A percentile compares a stretch with the other conserved stretches of the same genome.
phyloP scores from a whole-genome alignment of 116 monocot genomes.

The Phalaenopsis hybrid region DNA sequence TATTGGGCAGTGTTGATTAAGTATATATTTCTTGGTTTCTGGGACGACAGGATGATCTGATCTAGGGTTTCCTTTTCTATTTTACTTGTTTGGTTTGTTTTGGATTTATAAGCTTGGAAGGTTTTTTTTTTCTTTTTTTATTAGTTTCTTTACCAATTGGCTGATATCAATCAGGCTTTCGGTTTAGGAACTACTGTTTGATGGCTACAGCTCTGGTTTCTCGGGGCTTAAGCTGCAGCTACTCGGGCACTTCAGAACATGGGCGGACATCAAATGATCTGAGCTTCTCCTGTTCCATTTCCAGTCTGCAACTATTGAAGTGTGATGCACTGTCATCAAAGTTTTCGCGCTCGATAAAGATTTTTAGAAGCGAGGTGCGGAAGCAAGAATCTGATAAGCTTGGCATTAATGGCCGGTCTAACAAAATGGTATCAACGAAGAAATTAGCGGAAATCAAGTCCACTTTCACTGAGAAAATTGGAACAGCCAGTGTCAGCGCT shows the following conservation, averaged over 20 bases:
- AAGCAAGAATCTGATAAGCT: slow-evolving; percentile 29
- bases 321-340: slow-evolving; percentile 11
- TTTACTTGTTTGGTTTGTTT: too few species aligned
- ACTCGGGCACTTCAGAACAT: slow-evolving; percentile 13
- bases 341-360: neutral
- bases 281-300: slow-evolving; percentile 40
- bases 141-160: neutral
- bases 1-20: neutral
- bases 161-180: neutral
- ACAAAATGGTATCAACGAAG: slow-evolving; percentile 55
- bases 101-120: too few species aligned
- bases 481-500: slow-evolving; percentile 9
- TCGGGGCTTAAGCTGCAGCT: slow-evolving; percentile 15
- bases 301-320: slow-evolving; percentile 13
- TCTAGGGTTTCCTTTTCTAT: too few species aligned
- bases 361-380: slow-evolving; percentile 16
- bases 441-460: slow-evolving; percentile 31
- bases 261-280: slow-evolving; percentile 16
- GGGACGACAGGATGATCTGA: too few species aligned
- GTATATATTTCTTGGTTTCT: too few species aligned
- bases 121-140: neutral
- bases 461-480: slow-evolving; percentile 4
- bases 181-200: slow-evolving; percentile 6
- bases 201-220: slow-evolving; percentile 57
- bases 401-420: slow-evolving; percentile 39